Base-by-base conservation (phyloP, 495 filamentous ascomycete species). In the Aspergillus nanangensis region DNA sequence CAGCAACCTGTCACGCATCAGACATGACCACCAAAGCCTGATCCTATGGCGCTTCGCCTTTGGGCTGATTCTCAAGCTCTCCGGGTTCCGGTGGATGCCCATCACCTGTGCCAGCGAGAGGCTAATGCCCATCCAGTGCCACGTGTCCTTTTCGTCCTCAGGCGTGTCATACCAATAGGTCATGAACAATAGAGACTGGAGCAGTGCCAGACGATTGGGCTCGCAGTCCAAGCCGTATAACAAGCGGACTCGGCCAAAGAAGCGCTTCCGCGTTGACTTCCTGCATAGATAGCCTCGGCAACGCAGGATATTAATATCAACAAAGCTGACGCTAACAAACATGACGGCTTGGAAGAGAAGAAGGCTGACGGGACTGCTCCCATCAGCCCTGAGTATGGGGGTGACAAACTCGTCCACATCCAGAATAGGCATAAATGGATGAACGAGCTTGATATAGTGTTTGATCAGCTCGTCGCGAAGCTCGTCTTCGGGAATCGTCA, bases 161-260 rank as follows among this genome's bases (percentile, higher is more conserved):
- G 88, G 87, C 0, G 87, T 90, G 60, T 92, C 87, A 55, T 92
- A 94, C 87, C 87, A 94, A 58, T 89, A 91, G 9, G 87, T 90
- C 83, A 95, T 88, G 18, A 95, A 70, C 8, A 95, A 71, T 4
- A 94, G 70, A 10, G 85, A 81, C 61, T 95, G 89, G 3, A 94
- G 85, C 13, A 93, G 74, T 11, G 84, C 75, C 42, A 94, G 80
- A 24, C 87, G 84, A 55, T 90, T 85, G 18, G 80, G 77, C 62
- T 95, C 89, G 57, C 88, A 88, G 56, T 94, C 89, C 49, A 90
- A 88, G 55, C 93, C 89, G 57, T 93, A 93, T 18, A 95, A 69
- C 7, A 80, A 61, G 61, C 86, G 84, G 17, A 84, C 79, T 55
- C 84, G 88, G 41, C 82, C 78, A 68, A 90, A 94, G 53, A 93